Evolutionary conservation across 1,284 basidiomycete genomes (phyloP).

Genomic region (Papiliotrema laurentii): DNA sequence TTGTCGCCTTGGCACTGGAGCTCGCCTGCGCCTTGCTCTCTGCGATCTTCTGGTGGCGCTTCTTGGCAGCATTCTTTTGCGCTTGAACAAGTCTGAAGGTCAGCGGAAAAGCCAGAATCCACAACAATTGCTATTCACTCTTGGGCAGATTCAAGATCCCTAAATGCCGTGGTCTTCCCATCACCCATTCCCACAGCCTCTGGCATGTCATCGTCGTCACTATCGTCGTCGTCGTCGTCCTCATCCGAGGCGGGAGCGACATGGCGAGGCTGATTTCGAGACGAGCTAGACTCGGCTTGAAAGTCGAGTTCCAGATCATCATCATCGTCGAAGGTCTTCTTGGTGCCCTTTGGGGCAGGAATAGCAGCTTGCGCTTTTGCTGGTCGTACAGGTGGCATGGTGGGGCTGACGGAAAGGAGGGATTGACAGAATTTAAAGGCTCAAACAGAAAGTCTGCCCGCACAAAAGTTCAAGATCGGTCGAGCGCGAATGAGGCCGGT

Average conservation of each 20-base stretch:
- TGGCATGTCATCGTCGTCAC: conserved; percentile 34
- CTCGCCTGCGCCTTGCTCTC: conserved; percentile 13
- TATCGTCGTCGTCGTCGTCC: conserved; percentile 15
- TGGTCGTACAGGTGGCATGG: background rate
- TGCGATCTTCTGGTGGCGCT: conserved; percentile 18
- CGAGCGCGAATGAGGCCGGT: no score
- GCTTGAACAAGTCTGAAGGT: conserved; percentile 1
- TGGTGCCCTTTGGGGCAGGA: background rate
- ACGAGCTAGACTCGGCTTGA: background rate
- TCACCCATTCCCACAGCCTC: conserved; percentile 31
- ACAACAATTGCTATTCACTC: conserved; percentile 13
- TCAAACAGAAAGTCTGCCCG: no score
- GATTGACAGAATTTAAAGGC: no score
- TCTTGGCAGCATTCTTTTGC: conserved; percentile 15
- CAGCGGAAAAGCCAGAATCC: background rate
- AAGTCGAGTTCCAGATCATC: background rate
- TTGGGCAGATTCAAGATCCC: conserved; percentile 8
- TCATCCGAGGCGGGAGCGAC: background rate
- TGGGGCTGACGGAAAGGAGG: no score
- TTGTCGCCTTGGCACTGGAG: background rate
- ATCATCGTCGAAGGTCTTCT: conserved; percentile 6
- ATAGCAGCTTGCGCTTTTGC: background rate
- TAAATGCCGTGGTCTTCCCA: conserved; percentile 8
- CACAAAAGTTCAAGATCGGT: no score
- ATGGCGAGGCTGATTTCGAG: background rate